Base-by-base conservation (phyloP, 2,329 filamentous ascomycete genomes). In the Emergomyces orientalis region DNA sequence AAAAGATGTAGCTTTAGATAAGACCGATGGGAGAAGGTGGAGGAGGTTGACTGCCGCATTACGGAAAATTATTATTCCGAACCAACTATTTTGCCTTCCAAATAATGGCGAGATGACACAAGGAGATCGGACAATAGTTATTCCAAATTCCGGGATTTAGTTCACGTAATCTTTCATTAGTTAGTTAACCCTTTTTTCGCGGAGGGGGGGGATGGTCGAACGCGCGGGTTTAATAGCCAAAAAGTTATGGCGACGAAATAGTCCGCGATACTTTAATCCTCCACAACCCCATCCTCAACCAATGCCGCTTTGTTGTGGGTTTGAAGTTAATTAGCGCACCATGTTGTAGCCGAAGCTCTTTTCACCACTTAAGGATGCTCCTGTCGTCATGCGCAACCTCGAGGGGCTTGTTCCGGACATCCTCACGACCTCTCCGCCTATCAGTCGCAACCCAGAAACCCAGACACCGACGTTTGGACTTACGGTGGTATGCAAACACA, bases 341-440 rank as follows among this genome's bases (percentile, higher is more conserved):
- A 59, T 59, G 41, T 19, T 59, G 37, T 59, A 59, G 17, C 19
- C n/a, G 57, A 32, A 47, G 37, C 25, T 47, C 17, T 14, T 30
- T 7, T 45, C 7, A 45, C 17, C 17, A 27, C 57, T n/a, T 25
- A 45, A 59, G 57, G 57, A 59, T 59, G 57, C 57, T 59, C 57
- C 41, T 59, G 41, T 59, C 41, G 27, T 45, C 41, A 59, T 59
- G 57, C 39, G 41, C 57, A 47, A 30, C 41, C 27, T 59, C 41
- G 17, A 59, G 39, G 41, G 57, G 57, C 19, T 25, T 30, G 41
- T 41, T 59, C 17, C 11, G 41, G 57, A 34, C 27, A 47, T 59
- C 41, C 27, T 39, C 57, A 22, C 25, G 41, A n/a, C 27, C 41
- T 59, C 25, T 59, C 27, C 57, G 57, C 27, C 41, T 59, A 45